Base-by-base conservation (phyloP, 2,329 filamentous ascomycete species). In the Aspergillus clavatus region DNA sequence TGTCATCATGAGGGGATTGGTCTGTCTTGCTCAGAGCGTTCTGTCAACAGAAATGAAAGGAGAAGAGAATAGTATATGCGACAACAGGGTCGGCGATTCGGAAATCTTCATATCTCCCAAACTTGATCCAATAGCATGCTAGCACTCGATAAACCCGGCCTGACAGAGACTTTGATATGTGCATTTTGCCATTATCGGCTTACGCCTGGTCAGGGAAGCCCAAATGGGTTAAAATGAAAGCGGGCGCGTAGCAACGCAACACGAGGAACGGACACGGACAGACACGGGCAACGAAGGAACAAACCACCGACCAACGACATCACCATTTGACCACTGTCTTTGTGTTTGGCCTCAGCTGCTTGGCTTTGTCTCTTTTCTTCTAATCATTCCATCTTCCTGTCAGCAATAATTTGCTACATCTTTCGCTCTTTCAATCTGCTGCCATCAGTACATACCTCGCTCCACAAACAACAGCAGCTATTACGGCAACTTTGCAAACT, bases 211-310 rank as follows among this genome's bases (percentile, higher is more conserved):
- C 18, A 33, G 29, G 1, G 18, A 33, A 18, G 29, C 29, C 29
- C 29, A 16, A 33, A 16, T 16, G 14, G 29, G 29, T 33, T 33
- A 33, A 33, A 33, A 33, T 33, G 7, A 8, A 33, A 33, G 29
- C 23, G 40, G 28, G 48, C 40, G 50, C 43, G 42, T 48, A 42
- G 41, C 45, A 41, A 50, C 44, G 43, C 42, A 40, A 51, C 45
- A 50, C 42, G 42, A 45, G 38, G 35, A 19, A 35, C 14, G 14
- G 31, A 35, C 31, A 35, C 31, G 31, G 35, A 38, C 37, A 43
- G 31, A 3, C n/a, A n/a, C n/a, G n/a, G n/a, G n/a, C n/a, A n/a
- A n/a, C 14, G 8, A 31, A 16, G 19, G 33, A 43, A 19, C 33
- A 35, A 48, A 24, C 35, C 19, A 42, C 35, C 35, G 33, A 42